Evolutionary conservation across 805 yeast genomes (phyloP).

Genomic region (Spathaspora sp.): DNA sequence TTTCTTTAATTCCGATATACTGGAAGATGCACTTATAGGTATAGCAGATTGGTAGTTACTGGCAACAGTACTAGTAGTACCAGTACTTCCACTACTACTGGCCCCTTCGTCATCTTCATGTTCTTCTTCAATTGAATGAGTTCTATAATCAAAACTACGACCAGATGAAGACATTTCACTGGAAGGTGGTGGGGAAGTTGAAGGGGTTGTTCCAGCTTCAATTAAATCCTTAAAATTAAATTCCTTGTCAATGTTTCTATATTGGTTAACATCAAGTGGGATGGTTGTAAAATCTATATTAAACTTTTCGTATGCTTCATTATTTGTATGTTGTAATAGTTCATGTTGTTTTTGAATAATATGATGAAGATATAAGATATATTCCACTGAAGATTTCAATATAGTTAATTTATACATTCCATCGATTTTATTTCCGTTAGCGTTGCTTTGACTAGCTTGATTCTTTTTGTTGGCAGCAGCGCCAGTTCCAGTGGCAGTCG

Average conservation of each 20-base stretch:
- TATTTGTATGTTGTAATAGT: slow-evolving; percentile 25
- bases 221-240: slow-evolving; percentile 44
- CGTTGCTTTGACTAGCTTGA: neutral
- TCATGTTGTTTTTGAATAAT: slow-evolving; percentile 49
- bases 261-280: slow-evolving; percentile 56
- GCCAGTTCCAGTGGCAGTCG: slow-evolving; percentile 19
- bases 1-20: slow-evolving; percentile 1
- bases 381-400: slow-evolving; percentile 78
- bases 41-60: neutral
- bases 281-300: slow-evolving; percentile 48
- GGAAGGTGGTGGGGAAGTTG: neutral
- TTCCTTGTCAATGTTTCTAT: slow-evolving; percentile 56
- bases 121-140: slow-evolving; percentile 5
- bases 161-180: neutral
- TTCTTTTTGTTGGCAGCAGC: neutral
- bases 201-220: neutral
- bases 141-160: neutral
- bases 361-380: slow-evolving; percentile 65
- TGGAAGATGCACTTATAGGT: neutral
- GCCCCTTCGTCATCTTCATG: slow-evolving; percentile 1
- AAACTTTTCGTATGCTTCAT: slow-evolving; percentile 27
- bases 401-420: slow-evolving; percentile 81
- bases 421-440: slow-evolving; percentile 40
- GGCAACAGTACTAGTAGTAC: neutral
- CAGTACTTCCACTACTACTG: slow-evolving; percentile 2